Conservation (phyloP, 2,329 filamentous ascomycete genomes). For the Monosporascus sp. region DNA sequence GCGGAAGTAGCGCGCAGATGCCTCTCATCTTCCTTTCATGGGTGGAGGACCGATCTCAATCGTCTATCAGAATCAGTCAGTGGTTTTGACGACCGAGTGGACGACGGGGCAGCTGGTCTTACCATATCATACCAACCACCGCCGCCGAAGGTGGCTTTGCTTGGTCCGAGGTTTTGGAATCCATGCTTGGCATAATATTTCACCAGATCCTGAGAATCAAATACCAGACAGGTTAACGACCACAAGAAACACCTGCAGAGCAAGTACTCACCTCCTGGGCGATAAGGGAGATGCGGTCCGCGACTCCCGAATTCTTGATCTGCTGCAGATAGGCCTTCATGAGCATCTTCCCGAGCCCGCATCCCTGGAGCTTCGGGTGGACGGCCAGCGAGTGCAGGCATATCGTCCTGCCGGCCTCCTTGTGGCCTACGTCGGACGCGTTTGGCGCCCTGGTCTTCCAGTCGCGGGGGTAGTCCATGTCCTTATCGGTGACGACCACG, state of each 20-base stretch:
- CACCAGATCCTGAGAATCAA: constrained; percentile 50
- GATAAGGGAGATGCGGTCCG: constrained; percentile 69
- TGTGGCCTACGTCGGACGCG: constrained; percentile 57
- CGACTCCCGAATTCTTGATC: constrained; percentile 64
- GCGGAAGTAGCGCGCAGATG: neutral
- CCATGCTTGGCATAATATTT: constrained; percentile 72
- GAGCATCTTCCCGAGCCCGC: constrained; percentile 68
- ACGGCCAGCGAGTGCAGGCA: constrained; percentile 81
- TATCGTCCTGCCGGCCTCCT: constrained; percentile 67
- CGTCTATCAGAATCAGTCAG: neutral
- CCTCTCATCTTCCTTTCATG: constrained; percentile 1
- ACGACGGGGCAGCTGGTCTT: constrained; percentile 18
- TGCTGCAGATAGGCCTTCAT: constrained; percentile 74
- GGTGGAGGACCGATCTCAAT: constrained; percentile 1
- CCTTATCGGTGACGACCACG: constrained; percentile 61
- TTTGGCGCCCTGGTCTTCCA: constrained; percentile 51
- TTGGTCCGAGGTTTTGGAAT: constrained; percentile 64
- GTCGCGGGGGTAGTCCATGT: constrained; percentile 68
- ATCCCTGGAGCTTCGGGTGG: constrained; percentile 66
- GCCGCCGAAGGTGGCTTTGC: constrained; percentile 67
- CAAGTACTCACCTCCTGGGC: constrained; percentile 59
- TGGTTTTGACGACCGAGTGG: neutral
- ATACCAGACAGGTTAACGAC: constrained; percentile 1
- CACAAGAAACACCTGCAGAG: neutral
- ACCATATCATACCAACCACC: constrained; percentile 84